Percentiles rank a stretch among this genome's conserved stretches.
Conservation (phyloP, 2,329 filamentous ascomycete genomes). For the Ceratocystis papillata region DNA sequence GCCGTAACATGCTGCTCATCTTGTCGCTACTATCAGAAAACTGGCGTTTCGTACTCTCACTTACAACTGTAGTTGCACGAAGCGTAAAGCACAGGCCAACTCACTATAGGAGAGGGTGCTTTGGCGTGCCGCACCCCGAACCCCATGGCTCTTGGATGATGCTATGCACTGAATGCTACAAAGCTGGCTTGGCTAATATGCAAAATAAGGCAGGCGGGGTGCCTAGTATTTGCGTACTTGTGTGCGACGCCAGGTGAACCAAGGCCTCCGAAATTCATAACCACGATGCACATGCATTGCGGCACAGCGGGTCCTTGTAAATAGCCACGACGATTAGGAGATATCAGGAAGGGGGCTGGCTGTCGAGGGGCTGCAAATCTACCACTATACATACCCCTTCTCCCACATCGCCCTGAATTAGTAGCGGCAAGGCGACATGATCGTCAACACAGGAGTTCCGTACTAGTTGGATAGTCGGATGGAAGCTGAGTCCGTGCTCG, state of each 20-base stretch:
- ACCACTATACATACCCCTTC: neutral
- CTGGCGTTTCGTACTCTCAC: neutral
- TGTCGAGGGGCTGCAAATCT: neutral
- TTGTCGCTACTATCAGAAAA: neutral
- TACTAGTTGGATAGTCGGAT: neutral
- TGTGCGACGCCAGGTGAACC: neutral
- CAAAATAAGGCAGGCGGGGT: neutral
- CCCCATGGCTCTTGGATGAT: neutral
- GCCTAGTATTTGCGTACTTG: too few relatives aligned
- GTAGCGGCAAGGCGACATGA: neutral
- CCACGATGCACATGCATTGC: neutral
- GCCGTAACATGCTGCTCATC: neutral
- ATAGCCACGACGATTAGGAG: neutral
- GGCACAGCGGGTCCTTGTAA: neutral
- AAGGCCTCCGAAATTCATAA: neutral
- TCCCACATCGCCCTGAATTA: neutral
- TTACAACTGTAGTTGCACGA: neutral
- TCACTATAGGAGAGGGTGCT: neutral
- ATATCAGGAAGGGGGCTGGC: neutral
- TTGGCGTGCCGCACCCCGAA: neutral
- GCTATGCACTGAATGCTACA: neutral
- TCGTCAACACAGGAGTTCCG: neutral
- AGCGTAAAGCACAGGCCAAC: constrained; percentile 8
- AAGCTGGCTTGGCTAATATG: neutral
- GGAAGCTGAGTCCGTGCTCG: neutral